Conservation (phyloP, 805 yeast genomes). For the Isabelozyma pseudorhagii region DNA sequence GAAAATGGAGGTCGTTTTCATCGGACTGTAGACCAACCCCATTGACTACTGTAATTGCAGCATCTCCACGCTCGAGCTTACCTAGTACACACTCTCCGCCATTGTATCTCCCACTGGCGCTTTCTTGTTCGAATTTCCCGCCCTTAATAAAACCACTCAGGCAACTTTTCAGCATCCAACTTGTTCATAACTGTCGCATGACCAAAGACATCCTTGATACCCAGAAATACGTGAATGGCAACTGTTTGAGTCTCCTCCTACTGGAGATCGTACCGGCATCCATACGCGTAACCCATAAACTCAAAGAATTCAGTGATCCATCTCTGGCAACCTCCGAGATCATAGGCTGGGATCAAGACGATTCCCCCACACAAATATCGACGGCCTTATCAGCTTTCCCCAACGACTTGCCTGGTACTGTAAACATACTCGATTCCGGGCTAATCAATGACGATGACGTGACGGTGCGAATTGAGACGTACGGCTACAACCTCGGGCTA, state of each 20-base stretch:
- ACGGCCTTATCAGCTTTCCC: slow-evolving; percentile 25
- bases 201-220: slow-evolving; percentile 16
- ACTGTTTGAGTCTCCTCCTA: slow-evolving; percentile 60
- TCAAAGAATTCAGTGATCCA: slow-evolving; percentile 14
- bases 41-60: no score
- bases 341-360: slow-evolving; percentile 5
- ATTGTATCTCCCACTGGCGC: no score
- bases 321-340: not conserved
- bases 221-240: slow-evolving; percentile 46
- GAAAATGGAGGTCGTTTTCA: no score
- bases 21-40: no score
- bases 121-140: no score
- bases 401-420: slow-evolving; percentile 42
- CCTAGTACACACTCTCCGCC: no score
- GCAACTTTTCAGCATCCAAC: not conserved
- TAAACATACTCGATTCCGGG: slow-evolving; percentile 34
- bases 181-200: slow-evolving; percentile 2
- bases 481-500: slow-evolving; percentile 70
- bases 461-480: slow-evolving; percentile 57
- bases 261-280: slow-evolving; percentile 78
- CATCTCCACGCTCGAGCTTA: no score
- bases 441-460: slow-evolving; percentile 46
- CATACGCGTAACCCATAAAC: slow-evolving; percentile 54
- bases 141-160: no score
- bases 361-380: slow-evolving; percentile 20